These are phyloP conservation scores for Trametes maxima DNA, from an alignment of 768 basidiomycete species.

Conservation along the genomic window DNA sequence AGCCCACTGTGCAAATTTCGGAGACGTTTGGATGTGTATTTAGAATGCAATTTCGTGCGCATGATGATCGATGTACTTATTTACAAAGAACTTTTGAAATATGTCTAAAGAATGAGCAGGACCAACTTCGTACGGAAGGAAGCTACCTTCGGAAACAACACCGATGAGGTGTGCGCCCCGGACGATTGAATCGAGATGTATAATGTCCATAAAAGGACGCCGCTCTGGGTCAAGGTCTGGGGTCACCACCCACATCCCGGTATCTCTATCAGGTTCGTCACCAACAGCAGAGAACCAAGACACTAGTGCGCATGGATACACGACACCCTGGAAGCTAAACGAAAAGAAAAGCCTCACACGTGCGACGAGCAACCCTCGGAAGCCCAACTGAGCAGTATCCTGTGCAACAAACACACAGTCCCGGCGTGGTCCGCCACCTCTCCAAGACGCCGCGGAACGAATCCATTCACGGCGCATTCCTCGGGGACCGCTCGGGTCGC, in stretches of 20 bases:
- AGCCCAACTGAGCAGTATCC: conserved; percentile 13
- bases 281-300: neutral
- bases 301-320: neutral
- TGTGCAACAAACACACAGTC: conserved; percentile 32
- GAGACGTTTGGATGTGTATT: neutral
- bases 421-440: neutral
- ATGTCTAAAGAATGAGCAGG: neutral
- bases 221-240: neutral
- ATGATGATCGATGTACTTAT: conserved; percentile 14
- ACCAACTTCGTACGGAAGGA: neutral
- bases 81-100: conserved; percentile 6
- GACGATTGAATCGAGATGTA: neutral
- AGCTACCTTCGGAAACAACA: neutral
- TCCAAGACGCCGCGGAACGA: conserved; percentile 27
- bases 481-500: conserved; percentile 29
- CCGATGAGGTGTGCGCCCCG: conserved; percentile 3
- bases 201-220: neutral
- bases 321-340: conserved; percentile 16
- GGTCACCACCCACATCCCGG: conserved; percentile 9
- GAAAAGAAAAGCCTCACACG: conserved; percentile 31
- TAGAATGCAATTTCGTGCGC: conserved; percentile 8
- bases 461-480: conserved; percentile 36
- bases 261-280: neutral
- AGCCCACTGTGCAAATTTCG: too few species aligned
- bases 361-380: conserved; percentile 27